Conservation (phyloP, 1,284 basidiomycete genomes). For the Coriolopsis trogii region DNA sequence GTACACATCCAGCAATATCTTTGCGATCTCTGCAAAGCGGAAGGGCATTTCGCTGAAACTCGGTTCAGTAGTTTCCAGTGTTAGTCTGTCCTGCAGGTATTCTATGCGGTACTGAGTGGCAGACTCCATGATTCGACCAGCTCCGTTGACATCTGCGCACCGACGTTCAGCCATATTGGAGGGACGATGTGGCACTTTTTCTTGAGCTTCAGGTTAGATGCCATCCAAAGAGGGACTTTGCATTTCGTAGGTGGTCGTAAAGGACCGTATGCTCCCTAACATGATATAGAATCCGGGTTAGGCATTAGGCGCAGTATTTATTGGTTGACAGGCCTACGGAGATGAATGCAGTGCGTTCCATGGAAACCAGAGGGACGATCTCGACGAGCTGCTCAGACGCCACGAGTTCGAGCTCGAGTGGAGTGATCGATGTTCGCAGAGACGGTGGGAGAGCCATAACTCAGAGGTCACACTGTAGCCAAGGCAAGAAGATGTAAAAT, state of each 20-base stretch:
- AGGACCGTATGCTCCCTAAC: constrained; percentile 89
- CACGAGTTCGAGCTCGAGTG: constrained; percentile 84
- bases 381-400: constrained; percentile 83
- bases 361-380: constrained; percentile 83
- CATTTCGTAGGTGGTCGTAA: constrained; percentile 85
- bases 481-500: too few species aligned
- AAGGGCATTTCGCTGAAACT: constrained; percentile 81
- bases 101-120: constrained; percentile 59
- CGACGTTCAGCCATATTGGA: constrained; percentile 87
- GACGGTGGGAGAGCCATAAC: constrained; percentile 63
- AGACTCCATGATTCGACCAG: not conserved
- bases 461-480: too few species aligned
- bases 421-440: constrained; percentile 65
- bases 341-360: constrained; percentile 88
- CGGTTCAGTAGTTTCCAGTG: constrained; percentile 71
- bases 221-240: constrained; percentile 93
- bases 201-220: constrained; percentile 90
- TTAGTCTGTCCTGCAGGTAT: constrained; percentile 72
- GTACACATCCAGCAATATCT: constrained; percentile 88
- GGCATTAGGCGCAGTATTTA: not conserved
- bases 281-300: not conserved
- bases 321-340: constrained; percentile 63
- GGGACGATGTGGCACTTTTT: constrained; percentile 92
- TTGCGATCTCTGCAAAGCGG: constrained; percentile 87
- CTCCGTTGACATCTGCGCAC: constrained; percentile 48